Evolutionary conservation across 805 yeast species (phyloP), one percentile per base, ranked within the genome.

Genomic region (Candida coquimbonensis): DNA sequence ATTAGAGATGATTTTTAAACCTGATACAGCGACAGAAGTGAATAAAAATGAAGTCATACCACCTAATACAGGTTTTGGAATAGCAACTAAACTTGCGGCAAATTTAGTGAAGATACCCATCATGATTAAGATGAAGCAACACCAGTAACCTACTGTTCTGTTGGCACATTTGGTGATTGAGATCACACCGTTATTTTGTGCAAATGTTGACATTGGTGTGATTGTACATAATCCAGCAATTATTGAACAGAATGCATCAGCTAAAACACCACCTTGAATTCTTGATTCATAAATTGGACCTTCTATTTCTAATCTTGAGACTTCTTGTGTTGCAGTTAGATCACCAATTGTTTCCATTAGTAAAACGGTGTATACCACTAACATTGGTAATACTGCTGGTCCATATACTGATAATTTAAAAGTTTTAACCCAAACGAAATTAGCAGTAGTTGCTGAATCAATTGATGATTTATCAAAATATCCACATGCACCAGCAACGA

Each of bases 271-370:
- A 57, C 97, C 96, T 69, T 89, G 96, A 53, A 89, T 77, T 66
- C 97, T 74, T 24, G 89, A 77, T 56, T 89, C 96, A 63, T 83
- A 89, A 24, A 73, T 61, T 36, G 78, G 80, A 47, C 96, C 96
- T 60, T 85, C 90, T 44, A 87, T 87, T 49, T 82, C 87, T 51
- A 83, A 69, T 57, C 95, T 73, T 8, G 96, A 86, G 21, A 89
- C 96, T 64, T 89, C 97, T 39, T 87, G 82, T 31, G 96, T 87
- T 36, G 96, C 96, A 35, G 96, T 87, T 59, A 89, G 80, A 63
- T 89, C 96, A 63, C 96, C 96, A 60, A 89, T 87, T 43, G 95
- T 83, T 69, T 89, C 96, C 85, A 88, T 87, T 74, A 87, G 81
- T 55, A 86, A 68, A 29, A 83, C 87, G 25, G 87, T 72, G 62